Conservation (phyloP, 2,329 filamentous ascomycete genomes). For the Pyrenochaeta sp. region DNA sequence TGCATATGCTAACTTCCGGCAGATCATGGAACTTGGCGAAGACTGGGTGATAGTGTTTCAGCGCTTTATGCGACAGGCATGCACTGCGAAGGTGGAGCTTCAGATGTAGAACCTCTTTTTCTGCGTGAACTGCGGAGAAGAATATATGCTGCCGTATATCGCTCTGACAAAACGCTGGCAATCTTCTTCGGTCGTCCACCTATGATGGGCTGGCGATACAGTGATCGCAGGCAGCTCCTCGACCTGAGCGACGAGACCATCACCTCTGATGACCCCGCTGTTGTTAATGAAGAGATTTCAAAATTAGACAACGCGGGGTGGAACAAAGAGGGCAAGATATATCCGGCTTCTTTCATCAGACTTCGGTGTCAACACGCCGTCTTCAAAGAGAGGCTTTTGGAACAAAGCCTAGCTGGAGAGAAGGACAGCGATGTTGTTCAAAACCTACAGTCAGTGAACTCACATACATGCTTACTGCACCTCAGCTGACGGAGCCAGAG, state of each 20-base stretch:
- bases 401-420: constrained; percentile 43
- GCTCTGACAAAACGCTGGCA: constrained; percentile 44
- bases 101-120: constrained; percentile 39
- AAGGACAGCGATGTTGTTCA: constrained; percentile 37
- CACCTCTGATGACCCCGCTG: constrained; percentile 30
- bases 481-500: constrained; percentile 24
- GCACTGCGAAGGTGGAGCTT: constrained; percentile 42
- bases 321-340: constrained; percentile 39
- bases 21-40: constrained; percentile 48
- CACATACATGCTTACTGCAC: no score
- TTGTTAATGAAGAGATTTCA: constrained; percentile 36
- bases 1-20: constrained; percentile 8
- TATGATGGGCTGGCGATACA: constrained; percentile 45
- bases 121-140: constrained; percentile 41
- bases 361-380: constrained; percentile 36
- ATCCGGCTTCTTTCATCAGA: constrained; percentile 37
- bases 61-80: constrained; percentile 43
- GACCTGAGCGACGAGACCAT: constrained; percentile 42
- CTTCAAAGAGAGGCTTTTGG: constrained; percentile 43
- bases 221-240: constrained; percentile 40
- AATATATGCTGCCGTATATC: constrained; percentile 39
- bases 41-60: constrained; percentile 40
- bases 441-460: constrained; percentile 38
- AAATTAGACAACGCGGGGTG: constrained; percentile 42
- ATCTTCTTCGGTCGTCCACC: constrained; percentile 48